Evolutionary conservation across 192 early-diverging fungal genomes (phyloP).

Genomic region (Mortierella antarctica): DNA sequence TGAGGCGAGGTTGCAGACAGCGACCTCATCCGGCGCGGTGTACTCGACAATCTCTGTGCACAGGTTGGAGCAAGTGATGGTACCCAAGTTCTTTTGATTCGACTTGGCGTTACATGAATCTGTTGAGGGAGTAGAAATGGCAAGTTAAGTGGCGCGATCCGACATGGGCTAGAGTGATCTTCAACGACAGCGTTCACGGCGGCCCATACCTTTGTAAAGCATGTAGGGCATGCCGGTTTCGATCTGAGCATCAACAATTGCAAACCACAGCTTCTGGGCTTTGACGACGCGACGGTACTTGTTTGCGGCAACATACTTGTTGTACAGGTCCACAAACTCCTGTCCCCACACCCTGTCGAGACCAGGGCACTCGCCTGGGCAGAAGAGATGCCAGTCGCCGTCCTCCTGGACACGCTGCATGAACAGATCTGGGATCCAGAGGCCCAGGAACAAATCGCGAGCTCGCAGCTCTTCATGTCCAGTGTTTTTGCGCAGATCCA

Average conservation of each 20-base stretch:
- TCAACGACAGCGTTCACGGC: background rate
- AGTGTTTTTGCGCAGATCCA: conserved; percentile 96
- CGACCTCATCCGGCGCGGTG: conserved; percentile 93
- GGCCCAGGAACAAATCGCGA: conserved; percentile 94
- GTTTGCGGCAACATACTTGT: conserved; percentile 85
- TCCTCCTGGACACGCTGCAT: conserved; percentile 94
- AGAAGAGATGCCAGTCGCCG: conserved; percentile 94
- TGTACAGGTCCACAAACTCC: conserved; percentile 87
- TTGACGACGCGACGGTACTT: conserved; percentile 83
- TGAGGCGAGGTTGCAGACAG: conserved; percentile 97
- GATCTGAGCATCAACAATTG: conserved; percentile 95
- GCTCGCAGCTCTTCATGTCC: conserved; percentile 97
- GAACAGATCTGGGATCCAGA: conserved; percentile 97
- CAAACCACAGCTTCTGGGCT: conserved; percentile 97
- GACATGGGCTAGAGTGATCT: background rate
- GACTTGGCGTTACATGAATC: conserved; percentile 98
- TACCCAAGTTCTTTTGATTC: conserved; percentile 98
- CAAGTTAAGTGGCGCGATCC: background rate
- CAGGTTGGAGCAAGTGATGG: conserved; percentile 96
- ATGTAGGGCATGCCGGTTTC: conserved; percentile 98
- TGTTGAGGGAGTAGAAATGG: conserved; percentile 4
- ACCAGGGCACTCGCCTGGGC: conserved; percentile 91
- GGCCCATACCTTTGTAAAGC: conserved; percentile 85
- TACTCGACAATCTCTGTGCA: conserved; percentile 99
- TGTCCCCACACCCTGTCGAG: conserved; percentile 90